These are phyloP conservation scores for Fusarium torreyae DNA, from an alignment of 2,329 filamentous ascomycete genomes.

Conservation along the genomic window DNA sequence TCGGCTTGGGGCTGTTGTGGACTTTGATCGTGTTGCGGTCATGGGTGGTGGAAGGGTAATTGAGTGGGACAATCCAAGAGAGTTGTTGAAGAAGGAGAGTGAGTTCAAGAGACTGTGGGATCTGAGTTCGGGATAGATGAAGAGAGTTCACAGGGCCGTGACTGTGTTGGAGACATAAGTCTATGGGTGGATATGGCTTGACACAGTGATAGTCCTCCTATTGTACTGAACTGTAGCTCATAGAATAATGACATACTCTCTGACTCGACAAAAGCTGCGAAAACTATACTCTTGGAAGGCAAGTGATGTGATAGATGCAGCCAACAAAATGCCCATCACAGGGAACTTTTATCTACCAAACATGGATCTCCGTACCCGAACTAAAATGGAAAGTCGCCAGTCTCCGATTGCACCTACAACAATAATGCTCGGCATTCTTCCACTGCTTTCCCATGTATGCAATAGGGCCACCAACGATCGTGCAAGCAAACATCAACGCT, in stretches of 20 bases:
- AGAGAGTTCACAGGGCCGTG: no score
- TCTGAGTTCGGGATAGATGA: slow-evolving; percentile 14
- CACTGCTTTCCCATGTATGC: slow-evolving; percentile 39
- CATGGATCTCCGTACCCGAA: slow-evolving; percentile 45
- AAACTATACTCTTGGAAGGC: neutral
- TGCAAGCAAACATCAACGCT: slow-evolving; percentile 40
- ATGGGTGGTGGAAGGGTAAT: slow-evolving; percentile 24
- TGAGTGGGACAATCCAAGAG: slow-evolving; percentile 31
- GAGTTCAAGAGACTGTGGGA: slow-evolving; percentile 33
- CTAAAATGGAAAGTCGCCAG: slow-evolving; percentile 44
- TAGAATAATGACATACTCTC: no score
- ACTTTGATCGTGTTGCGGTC: slow-evolving; percentile 30
- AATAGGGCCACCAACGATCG: slow-evolving; percentile 33
- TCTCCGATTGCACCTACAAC: slow-evolving; percentile 45
- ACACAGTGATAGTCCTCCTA: no score
- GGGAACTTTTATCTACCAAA: slow-evolving; percentile 22
- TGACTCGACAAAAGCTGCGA: no score
- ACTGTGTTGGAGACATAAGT: no score
- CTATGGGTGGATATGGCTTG: no score
- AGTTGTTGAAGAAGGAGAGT: slow-evolving; percentile 22
- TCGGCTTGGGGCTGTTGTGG: slow-evolving; percentile 31
- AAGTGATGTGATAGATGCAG: neutral
- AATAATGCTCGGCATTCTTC: slow-evolving; percentile 48
- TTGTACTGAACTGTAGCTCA: no score
- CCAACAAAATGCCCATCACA: neutral